phyloP scores from a whole-genome alignment of 1,139 yeast genomes.

The Saccharomyces hybrid region DNA sequence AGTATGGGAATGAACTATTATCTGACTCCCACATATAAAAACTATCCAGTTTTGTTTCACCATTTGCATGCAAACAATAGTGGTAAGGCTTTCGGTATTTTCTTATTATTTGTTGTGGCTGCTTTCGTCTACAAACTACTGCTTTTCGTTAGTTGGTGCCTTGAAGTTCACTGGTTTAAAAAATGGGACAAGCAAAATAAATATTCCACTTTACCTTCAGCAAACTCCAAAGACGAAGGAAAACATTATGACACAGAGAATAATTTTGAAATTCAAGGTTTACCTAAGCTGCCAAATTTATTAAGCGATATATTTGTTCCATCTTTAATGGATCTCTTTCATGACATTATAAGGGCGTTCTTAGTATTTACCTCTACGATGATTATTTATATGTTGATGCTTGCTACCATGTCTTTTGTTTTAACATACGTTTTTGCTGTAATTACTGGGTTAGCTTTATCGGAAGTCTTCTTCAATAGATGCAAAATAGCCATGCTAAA shows the following conservation, averaged over 20 bases:
- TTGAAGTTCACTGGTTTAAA: constrained; percentile 60
- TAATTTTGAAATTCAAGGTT: constrained; percentile 8
- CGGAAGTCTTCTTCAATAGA: constrained; percentile 61
- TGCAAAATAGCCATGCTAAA: constrained; percentile 27
- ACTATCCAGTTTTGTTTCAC: constrained; percentile 57
- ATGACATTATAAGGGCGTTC: constrained; percentile 50
- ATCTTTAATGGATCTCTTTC: constrained; percentile 34
- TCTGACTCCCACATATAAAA: constrained; percentile 43
- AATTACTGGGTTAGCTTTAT: constrained; percentile 58
- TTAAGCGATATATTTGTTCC: constrained; percentile 38
- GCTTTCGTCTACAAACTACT: constrained; percentile 54
- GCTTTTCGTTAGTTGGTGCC: constrained; percentile 50
- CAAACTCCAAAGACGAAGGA: constrained; percentile 4
- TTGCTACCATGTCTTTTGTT: constrained; percentile 68
- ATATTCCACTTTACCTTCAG: constrained; percentile 11
- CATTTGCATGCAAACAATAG: constrained; percentile 44
- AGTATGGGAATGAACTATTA: constrained; percentile 48
- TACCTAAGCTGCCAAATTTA: constrained; percentile 28
- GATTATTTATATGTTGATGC: constrained; percentile 64
- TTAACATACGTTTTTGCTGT: constrained; percentile 65
- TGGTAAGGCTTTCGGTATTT: constrained; percentile 67
- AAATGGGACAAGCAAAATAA: constrained; percentile 22
- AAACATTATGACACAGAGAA: constrained; percentile 14
- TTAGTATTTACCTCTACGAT: constrained; percentile 56
- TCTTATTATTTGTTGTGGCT: constrained; percentile 48